Conservation (phyloP, 371 early-diverging fungal species). For the Mucor plumbeus region DNA sequence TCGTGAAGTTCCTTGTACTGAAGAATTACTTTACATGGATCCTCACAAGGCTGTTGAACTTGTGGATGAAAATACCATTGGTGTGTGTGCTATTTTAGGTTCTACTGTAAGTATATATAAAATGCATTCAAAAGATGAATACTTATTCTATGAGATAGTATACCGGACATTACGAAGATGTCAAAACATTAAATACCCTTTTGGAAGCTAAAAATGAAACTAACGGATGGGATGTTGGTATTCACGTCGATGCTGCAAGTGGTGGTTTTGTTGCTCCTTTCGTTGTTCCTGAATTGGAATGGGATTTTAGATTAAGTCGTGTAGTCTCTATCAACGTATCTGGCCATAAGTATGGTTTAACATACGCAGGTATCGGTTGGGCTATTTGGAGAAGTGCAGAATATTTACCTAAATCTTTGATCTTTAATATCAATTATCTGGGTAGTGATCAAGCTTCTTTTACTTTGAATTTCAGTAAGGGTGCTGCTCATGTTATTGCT, state of each 20-base stretch:
- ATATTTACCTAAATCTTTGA: constrained; percentile 66
- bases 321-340: constrained; percentile 75
- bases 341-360: constrained; percentile 82
- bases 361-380: constrained; percentile 77
- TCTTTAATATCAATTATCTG: constrained; percentile 73
- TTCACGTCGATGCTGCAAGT: constrained; percentile 83
- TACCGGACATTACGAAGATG: constrained; percentile 85
- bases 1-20: constrained; percentile 58
- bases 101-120: constrained; percentile 55
- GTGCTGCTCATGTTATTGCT: constrained; percentile 65
- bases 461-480: constrained; percentile 75
- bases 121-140: background rate
- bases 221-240: constrained; percentile 66
- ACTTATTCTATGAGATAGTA: constrained; percentile 40
- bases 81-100: constrained; percentile 72
- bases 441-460: constrained; percentile 68
- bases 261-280: constrained; percentile 87
- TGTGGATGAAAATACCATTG: constrained; percentile 83
- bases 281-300: constrained; percentile 70
- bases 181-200: constrained; percentile 57
- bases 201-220: constrained; percentile 61
- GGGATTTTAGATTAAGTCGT: constrained; percentile 68
- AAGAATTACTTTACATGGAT: constrained; percentile 61
- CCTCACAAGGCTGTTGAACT: constrained; percentile 59
- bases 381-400: constrained; percentile 65